Percentiles rank a stretch among this genome's conserved stretches.
These are phyloP conservation scores for Silybum marianum DNA, from an alignment of 129 eudicot genomes.

Conservation along the genomic window DNA sequence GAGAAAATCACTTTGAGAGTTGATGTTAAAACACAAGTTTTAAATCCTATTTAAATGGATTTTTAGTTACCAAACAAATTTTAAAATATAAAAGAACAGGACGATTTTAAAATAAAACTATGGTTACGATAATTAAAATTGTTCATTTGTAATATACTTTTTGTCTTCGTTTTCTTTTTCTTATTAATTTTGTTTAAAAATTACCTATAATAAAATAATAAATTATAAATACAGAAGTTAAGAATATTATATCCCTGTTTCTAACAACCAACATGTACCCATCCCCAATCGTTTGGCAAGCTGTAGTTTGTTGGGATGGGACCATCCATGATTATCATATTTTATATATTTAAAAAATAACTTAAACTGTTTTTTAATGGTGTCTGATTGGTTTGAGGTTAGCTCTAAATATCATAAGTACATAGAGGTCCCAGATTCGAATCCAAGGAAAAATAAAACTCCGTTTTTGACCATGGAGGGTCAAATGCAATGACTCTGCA, in stretches of 20 bases:
- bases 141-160: not conserved
- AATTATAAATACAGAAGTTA: not conserved
- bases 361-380: not conserved
- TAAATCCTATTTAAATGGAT: not conserved
- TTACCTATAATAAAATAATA: not conserved
- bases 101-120: not conserved
- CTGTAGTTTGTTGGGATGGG: not conserved
- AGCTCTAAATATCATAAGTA: too few species aligned
- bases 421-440: too few species aligned
- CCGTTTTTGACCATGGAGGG: too few species aligned
- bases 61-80: not conserved
- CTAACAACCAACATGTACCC: conserved; percentile 9
- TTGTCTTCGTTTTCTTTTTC: not conserved
- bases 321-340: not conserved
- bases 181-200: not conserved
- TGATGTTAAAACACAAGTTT: not conserved
- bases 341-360: not conserved
- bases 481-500: too few species aligned
- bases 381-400: too few species aligned
- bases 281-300: not conserved
- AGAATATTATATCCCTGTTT: not conserved
- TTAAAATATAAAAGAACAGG: not conserved
- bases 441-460: too few species aligned
- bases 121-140: not conserved
- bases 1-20: not conserved